Base-by-base conservation (phyloP, 495 filamentous ascomycete genomes). In the Xylaria venustula region DNA sequence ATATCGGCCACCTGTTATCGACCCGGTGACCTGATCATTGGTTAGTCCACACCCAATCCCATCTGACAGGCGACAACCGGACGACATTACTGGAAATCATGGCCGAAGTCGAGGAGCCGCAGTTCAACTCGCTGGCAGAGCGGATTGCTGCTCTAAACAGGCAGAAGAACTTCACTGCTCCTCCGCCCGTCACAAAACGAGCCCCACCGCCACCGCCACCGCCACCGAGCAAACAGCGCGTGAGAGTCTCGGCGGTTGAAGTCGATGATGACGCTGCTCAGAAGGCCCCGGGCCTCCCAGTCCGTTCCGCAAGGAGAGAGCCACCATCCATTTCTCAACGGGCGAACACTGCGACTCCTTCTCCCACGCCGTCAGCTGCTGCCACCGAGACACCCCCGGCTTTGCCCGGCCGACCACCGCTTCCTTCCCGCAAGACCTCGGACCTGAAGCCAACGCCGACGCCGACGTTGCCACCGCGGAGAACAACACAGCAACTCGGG, bases 111-210 rank as follows among this genome's bases (percentile, higher is more conserved):
- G 81, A 83, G 54, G 81, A 83, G 63, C 81, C 81, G 8, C 76
- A 80, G 58, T 83, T 80, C 64, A 81, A 70, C 47, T 76, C 81
- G 19, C 77, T 85, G n/a, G 72, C 75, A 1, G 80, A 82, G 67
- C 75, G 82, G 50, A 85, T 84, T 34, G 81, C 81, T 17, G 82
- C 82, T 48, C 69, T 85, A 52, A 85, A 84, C 59, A 69, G 71
- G 51, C 78, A 79, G 48, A 78, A 79, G 68, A 82, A 82, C 61
- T 78, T 80, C 70, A 66, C 75, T 44, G 65, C 70, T 46, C 75
- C 77, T 47, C 58, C 77, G 0, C 58, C 60, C 7, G 67, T 61
- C 66, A 69, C 76, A 51, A 67, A 80, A 40, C 80, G 81, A 49
- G 78, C 80, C 0, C 81, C 80, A 2, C 80, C 78, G 0, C 81